Conservation (phyloP, 2,329 filamentous ascomycete genomes). For the Apiospora hydei region DNA sequence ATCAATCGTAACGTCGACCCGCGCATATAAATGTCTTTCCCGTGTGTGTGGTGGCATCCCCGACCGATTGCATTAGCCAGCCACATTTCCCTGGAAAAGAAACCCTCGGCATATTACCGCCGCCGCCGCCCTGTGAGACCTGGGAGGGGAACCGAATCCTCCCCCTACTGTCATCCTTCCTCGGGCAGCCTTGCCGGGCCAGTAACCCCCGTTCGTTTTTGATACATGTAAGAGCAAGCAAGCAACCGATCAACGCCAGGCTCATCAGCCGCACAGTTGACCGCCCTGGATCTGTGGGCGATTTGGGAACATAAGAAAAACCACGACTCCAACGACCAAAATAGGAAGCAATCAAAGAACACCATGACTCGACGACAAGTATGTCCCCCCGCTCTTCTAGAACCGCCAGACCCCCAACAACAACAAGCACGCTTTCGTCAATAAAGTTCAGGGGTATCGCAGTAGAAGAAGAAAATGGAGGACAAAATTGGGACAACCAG, state of each 20-base stretch:
- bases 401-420: conserved; percentile 35
- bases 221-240: conserved; percentile 9
- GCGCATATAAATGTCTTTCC: conserved; percentile 2
- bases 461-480: conserved; percentile 35
- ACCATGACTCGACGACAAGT: conserved; percentile 8
- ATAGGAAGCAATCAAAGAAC: not conserved
- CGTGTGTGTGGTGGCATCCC: not conserved
- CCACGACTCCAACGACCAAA: not conserved
- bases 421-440: conserved; percentile 28
- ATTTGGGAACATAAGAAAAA: conserved; percentile 1
- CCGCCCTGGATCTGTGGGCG: conserved; percentile 10
- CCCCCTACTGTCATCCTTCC: not conserved
- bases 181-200: not conserved
- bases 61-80: not conserved
- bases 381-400: conserved; percentile 34
- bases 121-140: not conserved
- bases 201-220: not conserved
- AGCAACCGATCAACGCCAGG: conserved; percentile 23
- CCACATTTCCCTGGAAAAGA: not conserved
- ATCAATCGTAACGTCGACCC: not conserved
- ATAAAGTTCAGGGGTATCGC: conserved; percentile 43
- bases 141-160: not conserved
- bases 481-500: conserved; percentile 36
- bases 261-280: conserved; percentile 22
- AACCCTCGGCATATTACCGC: not conserved